A percentile compares a stretch with the other conserved stretches of the same genome.
These are phyloP conservation scores for Stereum hirsutum DNA, from an alignment of 1,284 basidiomycete genomes.

Conservation along the genomic window DNA sequence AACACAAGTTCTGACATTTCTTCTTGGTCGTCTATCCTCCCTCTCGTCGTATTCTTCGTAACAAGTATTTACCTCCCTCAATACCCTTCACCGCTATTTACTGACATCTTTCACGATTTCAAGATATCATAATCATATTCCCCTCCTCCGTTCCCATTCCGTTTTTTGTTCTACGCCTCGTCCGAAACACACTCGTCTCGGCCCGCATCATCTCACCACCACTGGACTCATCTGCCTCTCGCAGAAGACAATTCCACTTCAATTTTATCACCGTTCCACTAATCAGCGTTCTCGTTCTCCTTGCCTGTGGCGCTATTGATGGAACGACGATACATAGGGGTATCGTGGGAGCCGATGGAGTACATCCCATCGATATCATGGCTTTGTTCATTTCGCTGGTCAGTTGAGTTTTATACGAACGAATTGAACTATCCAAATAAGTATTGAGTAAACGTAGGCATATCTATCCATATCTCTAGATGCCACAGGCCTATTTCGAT, in stretches of 20 bases:
- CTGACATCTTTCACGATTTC: background rate
- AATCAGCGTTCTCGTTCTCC: constrained; percentile 69
- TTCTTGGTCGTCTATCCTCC: constrained; percentile 51
- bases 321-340: constrained; percentile 59
- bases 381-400: constrained; percentile 84
- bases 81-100: background rate
- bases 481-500: constrained; percentile 80
- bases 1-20: no score
- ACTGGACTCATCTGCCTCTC: constrained; percentile 14
- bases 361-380: constrained; percentile 90
- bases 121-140: constrained; percentile 58
- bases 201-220: constrained; percentile 19
- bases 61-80: constrained; percentile 44
- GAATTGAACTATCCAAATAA: no score
- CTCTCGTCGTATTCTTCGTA: constrained; percentile 63
- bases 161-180: constrained; percentile 8
- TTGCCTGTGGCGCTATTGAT: constrained; percentile 69
- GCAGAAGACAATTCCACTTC: constrained; percentile 35
- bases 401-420: constrained; percentile 11
- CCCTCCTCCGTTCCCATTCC: constrained; percentile 50
- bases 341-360: constrained; percentile 63
- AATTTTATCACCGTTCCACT: constrained; percentile 74
- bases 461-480: constrained; percentile 95
- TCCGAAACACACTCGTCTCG: constrained; percentile 11
- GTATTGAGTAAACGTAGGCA: constrained; percentile 32